Base-by-base conservation (phyloP, 2,329 filamentous ascomycete species). In the Mycosphaerella sp. region DNA sequence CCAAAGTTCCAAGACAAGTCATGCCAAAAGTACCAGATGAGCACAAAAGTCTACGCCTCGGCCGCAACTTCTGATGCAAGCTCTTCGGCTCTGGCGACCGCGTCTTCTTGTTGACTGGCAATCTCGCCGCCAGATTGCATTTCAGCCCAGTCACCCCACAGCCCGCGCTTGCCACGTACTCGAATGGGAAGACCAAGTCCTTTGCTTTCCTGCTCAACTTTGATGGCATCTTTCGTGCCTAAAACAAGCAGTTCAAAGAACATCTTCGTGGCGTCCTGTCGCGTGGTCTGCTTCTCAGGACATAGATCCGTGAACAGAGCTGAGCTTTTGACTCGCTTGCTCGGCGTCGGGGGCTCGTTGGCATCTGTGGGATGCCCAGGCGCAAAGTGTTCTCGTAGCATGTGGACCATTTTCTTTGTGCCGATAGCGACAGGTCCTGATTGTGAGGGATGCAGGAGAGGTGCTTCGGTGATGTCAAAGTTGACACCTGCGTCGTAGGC, bases 101-200 rank as follows among this genome's bases (percentile, higher is more conserved):
- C 39, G 10, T 55, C 47, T n/a, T 50, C 53, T 32, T 52, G 59
- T 29, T 38, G 34, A 23, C 48, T 57, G 4, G 59, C 59, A 40
- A 59, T 62, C 45, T 62, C 59, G n/a, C 57, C 59, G 9, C 57
- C 59, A 46, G 53, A 57, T 21, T 62, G 59, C 75, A 78, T 78
- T 76, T 97, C 93, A 0, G 93, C 93, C 93, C 93, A 98, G 38
- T 86, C 84, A 49, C 92, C 93, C 92, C 93, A 98, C 2, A 98
- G 83, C n/a, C 89, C 92, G 64, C 89, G 82, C 80, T 98, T 98
- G 55, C 87, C 90, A 62, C 89, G 80, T 55, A 98, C 87, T 55
- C 85, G 80, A 66, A 98, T 89, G 11, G 86, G 81, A 2, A 84
- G 87, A 47, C 91, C 91, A 26, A 97, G 80, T 11, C 80, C 80